Conservation (phyloP, 306 rosid genomes). For the Cyclanthera cordifolia region DNA sequence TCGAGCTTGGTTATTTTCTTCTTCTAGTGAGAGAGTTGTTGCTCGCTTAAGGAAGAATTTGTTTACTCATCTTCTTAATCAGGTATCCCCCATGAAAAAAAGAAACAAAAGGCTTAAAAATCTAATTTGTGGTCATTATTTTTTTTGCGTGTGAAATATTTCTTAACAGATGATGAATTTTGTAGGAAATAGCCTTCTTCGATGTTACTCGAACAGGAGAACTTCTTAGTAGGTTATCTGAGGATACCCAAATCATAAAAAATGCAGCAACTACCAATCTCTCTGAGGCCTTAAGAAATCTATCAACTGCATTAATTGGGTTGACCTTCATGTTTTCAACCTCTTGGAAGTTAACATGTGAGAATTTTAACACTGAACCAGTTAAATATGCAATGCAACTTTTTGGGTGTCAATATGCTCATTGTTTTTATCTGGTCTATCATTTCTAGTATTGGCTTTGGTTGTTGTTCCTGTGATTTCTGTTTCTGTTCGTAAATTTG, state of each 20-base stretch:
- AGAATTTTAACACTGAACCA: conserved; percentile 22
- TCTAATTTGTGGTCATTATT: not conserved
- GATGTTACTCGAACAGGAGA: conserved; percentile 79
- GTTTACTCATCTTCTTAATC: conserved; percentile 58
- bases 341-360: conserved; percentile 70
- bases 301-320: conserved; percentile 59
- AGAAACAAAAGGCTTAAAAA: not conserved
- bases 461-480: conserved; percentile 64
- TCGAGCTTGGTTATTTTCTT: conserved; percentile 70
- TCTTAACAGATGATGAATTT: conserved; percentile 11
- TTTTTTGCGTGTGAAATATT: not conserved
- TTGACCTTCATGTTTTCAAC: conserved; percentile 62
- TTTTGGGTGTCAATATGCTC: not conserved
- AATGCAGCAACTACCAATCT: conserved; percentile 86
- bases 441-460: conserved; percentile 52
- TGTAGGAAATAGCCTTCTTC: conserved; percentile 78
- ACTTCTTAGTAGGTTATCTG: conserved; percentile 74
- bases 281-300: conserved; percentile 62
- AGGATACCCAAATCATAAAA: conserved; percentile 76
- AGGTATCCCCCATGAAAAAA: conserved; percentile 24
- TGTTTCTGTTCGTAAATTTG: conserved; percentile 61
- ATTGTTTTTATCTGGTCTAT: conserved; percentile 6
- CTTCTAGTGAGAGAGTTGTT: conserved; percentile 76
- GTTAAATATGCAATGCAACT: not conserved
- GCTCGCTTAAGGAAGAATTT: conserved; percentile 60